Evolutionary conservation across 345 rosid species (phyloP).

Genomic region (Populus alba): DNA sequence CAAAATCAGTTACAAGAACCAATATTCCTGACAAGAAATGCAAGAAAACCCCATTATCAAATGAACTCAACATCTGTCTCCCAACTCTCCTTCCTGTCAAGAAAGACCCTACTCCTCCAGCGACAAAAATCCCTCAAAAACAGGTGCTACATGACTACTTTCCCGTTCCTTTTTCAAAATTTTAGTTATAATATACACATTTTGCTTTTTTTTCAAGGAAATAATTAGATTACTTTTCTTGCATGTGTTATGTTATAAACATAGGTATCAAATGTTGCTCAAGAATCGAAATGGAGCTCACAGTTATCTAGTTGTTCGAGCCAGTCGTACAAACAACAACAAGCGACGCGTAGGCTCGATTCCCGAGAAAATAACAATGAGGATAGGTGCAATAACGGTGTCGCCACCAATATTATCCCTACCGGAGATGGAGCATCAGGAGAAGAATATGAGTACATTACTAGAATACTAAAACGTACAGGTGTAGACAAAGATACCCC

Average conservation of each 20-base stretch:
- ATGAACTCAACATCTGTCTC: constrained; percentile 30
- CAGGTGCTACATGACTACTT: constrained; percentile 37
- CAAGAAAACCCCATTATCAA: constrained; percentile 57
- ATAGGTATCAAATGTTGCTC: constrained; percentile 20
- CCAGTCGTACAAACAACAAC: constrained; percentile 48
- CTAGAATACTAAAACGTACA: constrained; percentile 46
- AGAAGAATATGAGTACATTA: constrained; percentile 51
- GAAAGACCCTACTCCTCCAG: constrained; percentile 64
- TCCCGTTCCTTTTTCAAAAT: background rate
- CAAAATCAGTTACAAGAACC: constrained; percentile 35
- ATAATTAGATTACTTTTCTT: background rate
- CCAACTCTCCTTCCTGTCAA: constrained; percentile 52
- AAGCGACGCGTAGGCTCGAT: constrained; percentile 17
- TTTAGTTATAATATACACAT: background rate
- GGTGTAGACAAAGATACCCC: constrained; percentile 52
- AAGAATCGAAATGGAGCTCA: constrained; percentile 48
- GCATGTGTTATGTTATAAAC: constrained; percentile 8
- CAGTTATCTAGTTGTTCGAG: constrained; percentile 57
- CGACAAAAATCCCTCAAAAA: constrained; percentile 48
- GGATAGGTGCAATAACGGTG: constrained; percentile 22
- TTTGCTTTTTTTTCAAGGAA: background rate
- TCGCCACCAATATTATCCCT: constrained; percentile 9
- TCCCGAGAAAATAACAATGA: constrained; percentile 23
- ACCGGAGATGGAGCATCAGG: constrained; percentile 25
- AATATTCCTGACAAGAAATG: constrained; percentile 51